Evolutionary conservation across 1,284 basidiomycete species (phyloP).

Genomic region (Ceratobasidium papillatum): DNA sequence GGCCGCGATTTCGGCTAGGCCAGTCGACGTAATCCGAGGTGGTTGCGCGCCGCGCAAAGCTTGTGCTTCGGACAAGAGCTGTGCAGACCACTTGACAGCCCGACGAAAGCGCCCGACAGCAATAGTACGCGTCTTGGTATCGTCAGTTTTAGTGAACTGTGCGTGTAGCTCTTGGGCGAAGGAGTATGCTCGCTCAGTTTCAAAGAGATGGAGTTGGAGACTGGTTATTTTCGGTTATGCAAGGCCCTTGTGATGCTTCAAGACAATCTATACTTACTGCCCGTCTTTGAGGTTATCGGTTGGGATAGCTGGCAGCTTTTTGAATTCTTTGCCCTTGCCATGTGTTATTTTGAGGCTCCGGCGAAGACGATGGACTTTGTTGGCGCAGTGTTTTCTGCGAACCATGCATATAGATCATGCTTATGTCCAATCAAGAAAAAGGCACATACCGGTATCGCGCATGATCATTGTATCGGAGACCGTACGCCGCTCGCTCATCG

Average conservation of each 20-base stretch:
- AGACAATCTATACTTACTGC: constrained; percentile 67
- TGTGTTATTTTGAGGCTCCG: constrained; percentile 86
- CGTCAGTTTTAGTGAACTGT: constrained; percentile 61
- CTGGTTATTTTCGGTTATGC: constrained; percentile 54
- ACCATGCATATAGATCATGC: neutral
- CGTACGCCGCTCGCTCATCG: constrained; percentile 90
- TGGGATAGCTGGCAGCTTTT: constrained; percentile 73
- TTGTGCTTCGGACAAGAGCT: constrained; percentile 78
- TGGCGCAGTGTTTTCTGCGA: constrained; percentile 85
- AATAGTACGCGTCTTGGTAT: constrained; percentile 70
- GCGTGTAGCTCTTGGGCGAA: constrained; percentile 83
- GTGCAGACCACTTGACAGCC: constrained; percentile 82
- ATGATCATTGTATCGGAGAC: constrained; percentile 88
- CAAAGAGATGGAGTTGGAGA: constrained; percentile 84
- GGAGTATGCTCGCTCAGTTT: constrained; percentile 92
- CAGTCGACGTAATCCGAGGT: constrained; percentile 59
- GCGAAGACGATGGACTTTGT: constrained; percentile 87
- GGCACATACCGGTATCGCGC: constrained; percentile 76
- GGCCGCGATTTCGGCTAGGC: constrained; percentile 68
- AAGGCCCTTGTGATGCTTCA: neutral
- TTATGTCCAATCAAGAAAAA: neutral
- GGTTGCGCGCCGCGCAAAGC: constrained; percentile 64
- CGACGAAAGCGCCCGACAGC: constrained; percentile 85
- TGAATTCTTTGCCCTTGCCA: constrained; percentile 89
- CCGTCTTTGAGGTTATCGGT: constrained; percentile 75